A percentile compares a stretch with the other conserved stretches of the same genome.
Evolutionary conservation across 148 eudicot species (phyloP).

Genomic region (Limonium bicolor): DNA sequence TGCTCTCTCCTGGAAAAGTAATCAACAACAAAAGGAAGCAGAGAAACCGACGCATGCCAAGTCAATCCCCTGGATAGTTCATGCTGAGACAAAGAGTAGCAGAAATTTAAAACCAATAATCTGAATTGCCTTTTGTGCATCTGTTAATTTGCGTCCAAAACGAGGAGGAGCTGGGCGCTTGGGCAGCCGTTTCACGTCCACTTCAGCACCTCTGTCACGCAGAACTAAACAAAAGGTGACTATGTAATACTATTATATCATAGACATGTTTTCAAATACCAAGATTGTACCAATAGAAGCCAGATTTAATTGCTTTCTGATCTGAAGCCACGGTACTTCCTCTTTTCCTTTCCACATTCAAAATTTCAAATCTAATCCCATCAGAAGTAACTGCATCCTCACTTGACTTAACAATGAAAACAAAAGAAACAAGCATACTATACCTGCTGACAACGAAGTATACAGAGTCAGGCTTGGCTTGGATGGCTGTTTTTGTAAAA

Average conservation of each 20-base stretch:
- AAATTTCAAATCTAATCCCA: too few species aligned
- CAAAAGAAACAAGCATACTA: background rate
- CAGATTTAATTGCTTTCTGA: too few species aligned
- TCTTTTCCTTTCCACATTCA: too few species aligned
- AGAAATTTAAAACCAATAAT: background rate
- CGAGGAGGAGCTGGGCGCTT: slow-evolving; percentile 97
- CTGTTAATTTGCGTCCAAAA: slow-evolving; percentile 77
- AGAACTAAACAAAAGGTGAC: too few species aligned
- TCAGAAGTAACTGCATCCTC: too few species aligned
- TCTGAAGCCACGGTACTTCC: too few species aligned
- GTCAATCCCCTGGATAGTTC: too few species aligned
- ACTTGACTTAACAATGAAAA: background rate
- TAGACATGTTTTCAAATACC: too few species aligned
- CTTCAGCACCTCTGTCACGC: slow-evolving; percentile 69
- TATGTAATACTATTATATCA: too few species aligned
- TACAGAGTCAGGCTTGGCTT: slow-evolving; percentile 90
- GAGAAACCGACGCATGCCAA: background rate
- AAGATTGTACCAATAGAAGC: too few species aligned
- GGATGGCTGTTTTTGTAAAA: slow-evolving; percentile 90
- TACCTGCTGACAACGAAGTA: slow-evolving; percentile 91
- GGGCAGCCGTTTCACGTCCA: slow-evolving; percentile 78
- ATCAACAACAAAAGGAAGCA: background rate
- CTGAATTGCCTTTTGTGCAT: slow-evolving; percentile 69
- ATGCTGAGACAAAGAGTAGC: background rate
- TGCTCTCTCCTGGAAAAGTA: slow-evolving; percentile 56